phyloP scores from a whole-genome alignment of 2,329 filamentous ascomycete genomes.

The Thelonectria rubi region DNA sequence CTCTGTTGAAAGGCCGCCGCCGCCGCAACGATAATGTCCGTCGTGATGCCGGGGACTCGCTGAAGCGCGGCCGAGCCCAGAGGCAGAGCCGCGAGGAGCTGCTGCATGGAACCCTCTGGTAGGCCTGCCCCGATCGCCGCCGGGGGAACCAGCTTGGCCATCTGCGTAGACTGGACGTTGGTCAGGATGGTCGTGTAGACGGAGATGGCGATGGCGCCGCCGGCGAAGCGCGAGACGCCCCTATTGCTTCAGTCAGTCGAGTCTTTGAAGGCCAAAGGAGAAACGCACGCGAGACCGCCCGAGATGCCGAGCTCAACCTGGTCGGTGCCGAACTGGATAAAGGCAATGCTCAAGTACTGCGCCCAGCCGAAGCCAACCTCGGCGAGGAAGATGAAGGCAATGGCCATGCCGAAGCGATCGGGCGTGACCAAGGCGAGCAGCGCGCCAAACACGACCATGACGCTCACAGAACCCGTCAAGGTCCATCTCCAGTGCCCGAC shows the following conservation, averaged over 20 bases:
- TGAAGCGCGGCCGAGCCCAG: conserved; percentile 36
- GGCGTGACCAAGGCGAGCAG: conserved; percentile 55
- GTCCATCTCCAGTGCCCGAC: conserved; percentile 59
- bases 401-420: conserved; percentile 54
- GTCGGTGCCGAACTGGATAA: conserved; percentile 59
- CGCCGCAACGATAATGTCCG: conserved; percentile 41
- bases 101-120: conserved; percentile 40
- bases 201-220: conserved; percentile 52
- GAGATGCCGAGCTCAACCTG: conserved; percentile 55
- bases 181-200: conserved; percentile 54
- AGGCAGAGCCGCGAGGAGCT: conserved; percentile 44
- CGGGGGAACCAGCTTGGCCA: conserved; percentile 44
- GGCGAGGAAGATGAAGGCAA: conserved; percentile 57
- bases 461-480: conserved; percentile 51
- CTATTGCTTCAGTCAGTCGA: conserved; percentile 20
- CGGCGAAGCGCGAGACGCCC: conserved; percentile 54
- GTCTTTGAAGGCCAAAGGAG: conserved; percentile 33
- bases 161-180: conserved; percentile 47
- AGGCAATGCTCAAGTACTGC: conserved; percentile 57
- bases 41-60: conserved; percentile 41
- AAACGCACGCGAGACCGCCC: conserved; percentile 23
- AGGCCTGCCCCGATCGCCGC: conserved; percentile 50
- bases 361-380: conserved; percentile 58
- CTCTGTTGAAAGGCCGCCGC: conserved; percentile 44
- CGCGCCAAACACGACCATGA: conserved; percentile 59